Base-by-base conservation (phyloP, 2,329 filamentous ascomycete species). In the Colletotrichum lini region DNA sequence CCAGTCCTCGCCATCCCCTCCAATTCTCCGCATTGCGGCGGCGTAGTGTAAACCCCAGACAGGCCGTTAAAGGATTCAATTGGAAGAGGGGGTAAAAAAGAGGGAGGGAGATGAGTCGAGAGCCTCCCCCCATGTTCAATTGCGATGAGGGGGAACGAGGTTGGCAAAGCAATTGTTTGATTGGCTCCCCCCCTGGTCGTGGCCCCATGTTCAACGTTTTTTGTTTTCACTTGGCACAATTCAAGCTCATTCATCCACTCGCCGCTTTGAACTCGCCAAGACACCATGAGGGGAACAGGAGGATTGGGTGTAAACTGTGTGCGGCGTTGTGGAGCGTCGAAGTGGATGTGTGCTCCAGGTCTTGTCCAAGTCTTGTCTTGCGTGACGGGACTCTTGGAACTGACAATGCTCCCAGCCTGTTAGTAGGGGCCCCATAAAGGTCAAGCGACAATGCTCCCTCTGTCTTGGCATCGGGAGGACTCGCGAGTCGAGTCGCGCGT, bases 171-270 rank as follows among this genome's bases (percentile, higher is more conserved):
- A 8, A 18, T 42, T 15, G n/a, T 40, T n/a, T 67, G 49, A 62
- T 71, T 71, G 68, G 68, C 23, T 23, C 2, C 47, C 58, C 58
- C 18, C 30, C 30, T 30, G 30, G 30, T 40, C 15, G 9, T 23
- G 47, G 13, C 52, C 58, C 52, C 49, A 26, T 45, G 30, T 54
- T 68, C 52, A 68, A 59, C 52, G 65, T 47, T 47, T 50, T 61
- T 49, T 26, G 35, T 12, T 38, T 30, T 38, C 7, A 9, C 40
- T 62, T 71, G 68, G 68, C 65, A 47, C 58, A 63, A 49, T 63
- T 61, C 57, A 67, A 67, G 67, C 64, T 67, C 57, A 45, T 47
- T 38, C 40, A 52, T 44, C 64, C 62, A 67, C 68, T 70, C 64
- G 68, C 45, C 44, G 47, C 40, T 44, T 12, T 45, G 38, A 53